A percentile compares a stretch with the other conserved stretches of the same genome.
phyloP scores from a whole-genome alignment of 345 rosid species.

The Dovyalis caffra region DNA sequence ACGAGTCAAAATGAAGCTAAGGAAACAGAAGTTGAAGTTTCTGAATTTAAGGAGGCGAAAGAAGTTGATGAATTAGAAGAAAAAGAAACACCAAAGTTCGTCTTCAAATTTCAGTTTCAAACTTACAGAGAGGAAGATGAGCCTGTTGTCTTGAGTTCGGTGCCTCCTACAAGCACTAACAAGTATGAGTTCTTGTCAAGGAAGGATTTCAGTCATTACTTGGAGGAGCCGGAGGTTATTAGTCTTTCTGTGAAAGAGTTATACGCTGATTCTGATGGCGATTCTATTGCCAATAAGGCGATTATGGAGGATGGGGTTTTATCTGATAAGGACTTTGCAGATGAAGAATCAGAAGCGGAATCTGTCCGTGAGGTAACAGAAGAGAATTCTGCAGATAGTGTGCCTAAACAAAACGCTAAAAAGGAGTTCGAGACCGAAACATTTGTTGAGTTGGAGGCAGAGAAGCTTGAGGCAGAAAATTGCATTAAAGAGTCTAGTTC shows the following conservation, averaged over 20 bases:
- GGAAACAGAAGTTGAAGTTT: constrained; percentile 11
- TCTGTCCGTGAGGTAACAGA: constrained; percentile 16
- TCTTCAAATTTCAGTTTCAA: constrained; percentile 73
- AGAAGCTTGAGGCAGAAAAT: constrained; percentile 13
- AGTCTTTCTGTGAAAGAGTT: constrained; percentile 41
- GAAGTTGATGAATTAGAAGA: constrained; percentile 20
- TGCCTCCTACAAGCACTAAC: constrained; percentile 28
- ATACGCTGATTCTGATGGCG: constrained; percentile 20
- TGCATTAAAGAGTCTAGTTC: background rate
- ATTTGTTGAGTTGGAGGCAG: background rate
- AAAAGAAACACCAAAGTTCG: constrained; percentile 41
- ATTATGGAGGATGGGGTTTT: constrained; percentile 3
- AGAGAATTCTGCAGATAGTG: constrained; percentile 15
- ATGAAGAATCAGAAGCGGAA: constrained; percentile 12
- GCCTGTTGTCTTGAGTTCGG: constrained; percentile 13
- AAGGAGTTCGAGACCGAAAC: constrained; percentile 15
- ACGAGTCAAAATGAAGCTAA: constrained; percentile 18
- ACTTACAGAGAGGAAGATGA: constrained; percentile 27
- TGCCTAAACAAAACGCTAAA: constrained; percentile 2
- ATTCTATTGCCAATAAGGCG: constrained; percentile 4
- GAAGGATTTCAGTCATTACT: constrained; percentile 35
- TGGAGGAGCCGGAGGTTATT: constrained; percentile 43
- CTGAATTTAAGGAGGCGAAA: constrained; percentile 10
- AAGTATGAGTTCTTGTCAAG: constrained; percentile 40
- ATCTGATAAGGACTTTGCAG: constrained; percentile 3